Conservation (phyloP, 2,329 filamentous ascomycete genomes). For the Exophiala aquamarina region DNA sequence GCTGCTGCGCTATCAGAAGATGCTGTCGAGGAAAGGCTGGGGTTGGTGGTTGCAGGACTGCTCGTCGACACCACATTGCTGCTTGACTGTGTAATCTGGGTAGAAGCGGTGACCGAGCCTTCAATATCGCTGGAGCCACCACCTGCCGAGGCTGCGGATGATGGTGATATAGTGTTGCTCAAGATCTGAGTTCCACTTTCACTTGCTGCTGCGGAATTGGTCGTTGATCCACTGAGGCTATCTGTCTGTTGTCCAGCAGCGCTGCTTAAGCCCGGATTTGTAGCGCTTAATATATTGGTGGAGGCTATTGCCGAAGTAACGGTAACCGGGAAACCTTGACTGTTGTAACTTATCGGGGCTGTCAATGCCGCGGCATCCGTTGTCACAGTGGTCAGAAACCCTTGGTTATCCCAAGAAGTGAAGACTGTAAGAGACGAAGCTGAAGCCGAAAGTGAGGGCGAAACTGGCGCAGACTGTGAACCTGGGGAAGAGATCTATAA, state of each 20-base stretch:
- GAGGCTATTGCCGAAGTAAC: constrained; percentile 11
- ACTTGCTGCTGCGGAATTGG: background rate
- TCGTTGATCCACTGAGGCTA: background rate
- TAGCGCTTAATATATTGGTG: too few species aligned
- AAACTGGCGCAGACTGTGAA: constrained; percentile 52
- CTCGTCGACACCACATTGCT: too few species aligned
- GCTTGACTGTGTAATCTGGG: too few species aligned
- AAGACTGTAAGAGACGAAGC: constrained; percentile 48
- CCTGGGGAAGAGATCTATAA: constrained; percentile 53
- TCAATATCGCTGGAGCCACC: too few species aligned
- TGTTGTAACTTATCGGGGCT: constrained; percentile 44
- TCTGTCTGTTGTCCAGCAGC: background rate
- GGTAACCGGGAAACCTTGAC: constrained; percentile 46
- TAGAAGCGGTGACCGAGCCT: too few species aligned
- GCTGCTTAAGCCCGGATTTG: too few species aligned
- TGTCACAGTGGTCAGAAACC: constrained; percentile 50
- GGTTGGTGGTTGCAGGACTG: background rate
- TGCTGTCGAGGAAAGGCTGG: constrained; percentile 2
- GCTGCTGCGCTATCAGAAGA: background rate
- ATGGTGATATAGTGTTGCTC: background rate
- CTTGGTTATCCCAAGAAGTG: constrained; percentile 47
- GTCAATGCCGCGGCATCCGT: constrained; percentile 36
- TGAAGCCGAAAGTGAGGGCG: constrained; percentile 46
- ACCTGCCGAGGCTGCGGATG: too few species aligned
- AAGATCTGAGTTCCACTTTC: background rate